phyloP scores from a whole-genome alignment of 2,329 filamentous ascomycete species.

The Malbranchea cinnamomea region DNA sequence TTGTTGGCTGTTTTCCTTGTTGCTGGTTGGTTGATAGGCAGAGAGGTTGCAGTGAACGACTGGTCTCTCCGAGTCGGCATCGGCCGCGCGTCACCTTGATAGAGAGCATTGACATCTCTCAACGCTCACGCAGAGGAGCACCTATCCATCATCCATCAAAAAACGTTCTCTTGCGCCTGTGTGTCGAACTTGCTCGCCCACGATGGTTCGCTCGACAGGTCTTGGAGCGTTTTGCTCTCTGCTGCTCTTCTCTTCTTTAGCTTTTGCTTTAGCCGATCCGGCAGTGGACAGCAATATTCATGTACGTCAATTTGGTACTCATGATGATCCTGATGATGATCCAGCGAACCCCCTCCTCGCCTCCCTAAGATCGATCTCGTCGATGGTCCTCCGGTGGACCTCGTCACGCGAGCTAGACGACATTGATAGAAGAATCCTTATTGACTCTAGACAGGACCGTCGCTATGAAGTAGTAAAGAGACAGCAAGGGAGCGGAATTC shows the following conservation, averaged over 20 bases:
- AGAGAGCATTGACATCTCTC: too few relatives aligned
- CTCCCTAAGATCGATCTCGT: constrained; percentile 5
- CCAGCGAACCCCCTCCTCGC: constrained; percentile 5
- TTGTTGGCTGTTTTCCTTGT: too few relatives aligned
- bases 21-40: too few relatives aligned
- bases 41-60: too few relatives aligned
- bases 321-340: constrained; percentile 3
- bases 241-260: constrained; percentile 3
- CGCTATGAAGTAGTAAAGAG: constrained; percentile 8
- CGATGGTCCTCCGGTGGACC: constrained; percentile 2
- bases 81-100: too few relatives aligned
- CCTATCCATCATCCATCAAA: too few relatives aligned
- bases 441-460: background rate
- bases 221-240: constrained; percentile 2
- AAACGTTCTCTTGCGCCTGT: too few relatives aligned
- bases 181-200: background rate
- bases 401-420: background rate
- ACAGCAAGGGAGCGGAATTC: constrained; percentile 6
- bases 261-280: constrained; percentile 6
- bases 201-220: constrained; percentile 6
- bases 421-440: background rate
- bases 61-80: too few relatives aligned
- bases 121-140: too few relatives aligned
- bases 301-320: constrained; percentile 1
- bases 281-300: constrained; percentile 4